Percentiles rank a stretch among this genome's conserved stretches.
phyloP scores from a whole-genome alignment of 108 stramenopile genomes.

The Stephanodiscus triporus region DNA sequence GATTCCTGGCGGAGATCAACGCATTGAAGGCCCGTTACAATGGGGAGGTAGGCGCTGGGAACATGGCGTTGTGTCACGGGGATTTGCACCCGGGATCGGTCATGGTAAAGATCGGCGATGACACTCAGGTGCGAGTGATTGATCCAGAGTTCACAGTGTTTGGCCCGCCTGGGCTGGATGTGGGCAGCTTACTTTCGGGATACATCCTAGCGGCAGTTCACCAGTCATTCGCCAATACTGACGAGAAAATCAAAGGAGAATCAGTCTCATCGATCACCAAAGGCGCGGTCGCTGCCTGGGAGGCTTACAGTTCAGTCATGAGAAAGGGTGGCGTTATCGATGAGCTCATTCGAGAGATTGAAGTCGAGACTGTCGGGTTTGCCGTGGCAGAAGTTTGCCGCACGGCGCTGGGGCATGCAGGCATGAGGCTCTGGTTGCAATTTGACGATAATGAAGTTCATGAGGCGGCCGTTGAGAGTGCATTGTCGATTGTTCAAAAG shows the following conservation, averaged over 20 bases:
- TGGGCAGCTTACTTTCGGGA: constrained; percentile 76
- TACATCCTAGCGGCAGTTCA: constrained; percentile 74
- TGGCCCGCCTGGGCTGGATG: constrained; percentile 82
- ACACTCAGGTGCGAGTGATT: constrained; percentile 58
- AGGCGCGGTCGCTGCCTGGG: constrained; percentile 59
- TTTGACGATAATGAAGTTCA: constrained; percentile 70
- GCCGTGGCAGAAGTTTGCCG: constrained; percentile 78
- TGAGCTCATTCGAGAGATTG: constrained; percentile 58
- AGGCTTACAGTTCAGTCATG: constrained; percentile 51
- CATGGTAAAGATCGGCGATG: constrained; percentile 62
- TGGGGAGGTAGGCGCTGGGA: constrained; percentile 44
- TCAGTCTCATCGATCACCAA: constrained; percentile 51
- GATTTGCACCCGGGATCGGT: constrained; percentile 86
- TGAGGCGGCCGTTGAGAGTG: constrained; percentile 62
- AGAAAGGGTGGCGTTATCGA: constrained; percentile 46
- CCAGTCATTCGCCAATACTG: constrained; percentile 52
- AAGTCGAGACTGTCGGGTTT: constrained; percentile 76
- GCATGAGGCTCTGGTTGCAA: constrained; percentile 79
- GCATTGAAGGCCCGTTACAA: constrained; percentile 68
- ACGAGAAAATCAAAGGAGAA: constrained; percentile 19
- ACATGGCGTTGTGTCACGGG: constrained; percentile 72
- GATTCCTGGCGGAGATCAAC: constrained; percentile 66
- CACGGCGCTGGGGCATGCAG: constrained; percentile 78
- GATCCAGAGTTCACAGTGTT: constrained; percentile 90
- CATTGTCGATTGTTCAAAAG: constrained; percentile 64